Base-by-base conservation (phyloP, 495 filamentous ascomycete genomes). In the Schizothecium vesticola region DNA sequence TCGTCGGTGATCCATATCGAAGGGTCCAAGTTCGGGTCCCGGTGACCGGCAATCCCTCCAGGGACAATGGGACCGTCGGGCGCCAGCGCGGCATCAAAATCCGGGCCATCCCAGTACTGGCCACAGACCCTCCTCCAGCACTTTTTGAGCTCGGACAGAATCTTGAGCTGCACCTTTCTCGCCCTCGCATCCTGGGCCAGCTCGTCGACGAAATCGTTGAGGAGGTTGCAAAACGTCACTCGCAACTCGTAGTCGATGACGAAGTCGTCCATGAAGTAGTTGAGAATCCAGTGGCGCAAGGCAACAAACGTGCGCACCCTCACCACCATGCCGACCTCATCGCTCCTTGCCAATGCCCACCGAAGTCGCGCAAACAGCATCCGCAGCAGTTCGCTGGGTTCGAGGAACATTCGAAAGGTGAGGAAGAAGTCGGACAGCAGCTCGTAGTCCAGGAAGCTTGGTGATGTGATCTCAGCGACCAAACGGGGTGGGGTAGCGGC, bases 391-490 rank as follows among this genome's bases (percentile, higher is more conserved):
- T 94, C 90, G 16, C 82, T 81, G 0, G 91, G 82, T 1, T 91
- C 86, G 66, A 98, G 80, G 73, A 96, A 99, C 8, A 88, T 85
- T 25, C 95, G 92, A 71, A 91, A 98, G 1, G 96, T 98, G 51
- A 99, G 87, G 74, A 99, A 99, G 81, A 99, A 99, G 78, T 98
- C 95, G 0, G 96, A 97, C 1, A 99, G 85, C 7, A 99, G 86
- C 75, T 98, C 94, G 78, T 99, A 99, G 77, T 99, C 95, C 69
- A 99, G 86, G 76, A 98, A 97, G 61, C 87, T 91, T 22, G 94
- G 92, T 21, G 96, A 98, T 4, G 95, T 98, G 67, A 99, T 96
- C 77, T 99, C 92, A n/a, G 94, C 94, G 59, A 99, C 92, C 36
- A 99, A 87, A 13, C 96, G 89, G 10, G 93, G 90, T 2, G 94